These are phyloP conservation scores for Curvularia hawaiiensis DNA, from an alignment of 2,329 filamentous ascomycete genomes.

Conservation along the genomic window DNA sequence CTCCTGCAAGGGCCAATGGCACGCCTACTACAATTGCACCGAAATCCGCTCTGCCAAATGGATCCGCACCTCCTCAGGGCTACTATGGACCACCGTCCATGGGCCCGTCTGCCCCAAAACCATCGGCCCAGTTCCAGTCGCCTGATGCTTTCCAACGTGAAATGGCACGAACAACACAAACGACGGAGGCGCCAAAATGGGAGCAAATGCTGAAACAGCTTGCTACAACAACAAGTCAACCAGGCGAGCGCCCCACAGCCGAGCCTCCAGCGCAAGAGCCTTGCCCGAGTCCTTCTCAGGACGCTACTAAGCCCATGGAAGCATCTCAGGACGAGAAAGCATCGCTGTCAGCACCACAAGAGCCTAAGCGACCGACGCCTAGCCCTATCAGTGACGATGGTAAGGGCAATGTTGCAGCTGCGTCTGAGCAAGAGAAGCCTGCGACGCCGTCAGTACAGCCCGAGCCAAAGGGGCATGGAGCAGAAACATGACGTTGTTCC, in stretches of 20 bases:
- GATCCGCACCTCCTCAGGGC: conserved; percentile 15
- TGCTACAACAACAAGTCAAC: conserved; percentile 25
- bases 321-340: conserved; percentile 21
- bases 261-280: conserved; percentile 18
- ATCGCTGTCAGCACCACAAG: conserved; percentile 20
- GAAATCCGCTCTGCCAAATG: conserved; percentile 17
- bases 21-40: conserved; percentile 22
- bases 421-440: conserved; percentile 13
- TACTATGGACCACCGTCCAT: conserved; percentile 19
- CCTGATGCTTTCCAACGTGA: conserved; percentile 53
- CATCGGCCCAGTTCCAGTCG: conserved; percentile 50
- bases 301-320: conserved; percentile 19
- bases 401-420: conserved; percentile 17
- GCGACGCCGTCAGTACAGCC: conserved; percentile 12
- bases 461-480: conserved; percentile 25
- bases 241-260: conserved; percentile 12
- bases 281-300: conserved; percentile 21
- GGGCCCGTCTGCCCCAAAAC: conserved; percentile 28
- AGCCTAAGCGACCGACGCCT: conserved; percentile 37
- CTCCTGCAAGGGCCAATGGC: conserved; percentile 12
- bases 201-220: conserved; percentile 44
- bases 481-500: conserved; percentile 42
- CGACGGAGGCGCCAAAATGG: conserved; percentile 36
- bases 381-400: conserved; percentile 44
- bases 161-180: conserved; percentile 34